These are phyloP conservation scores for Polytrichum formosum DNA, from an alignment of 225 moss, liverwort and hornwort genomes.

Conservation along the genomic window DNA sequence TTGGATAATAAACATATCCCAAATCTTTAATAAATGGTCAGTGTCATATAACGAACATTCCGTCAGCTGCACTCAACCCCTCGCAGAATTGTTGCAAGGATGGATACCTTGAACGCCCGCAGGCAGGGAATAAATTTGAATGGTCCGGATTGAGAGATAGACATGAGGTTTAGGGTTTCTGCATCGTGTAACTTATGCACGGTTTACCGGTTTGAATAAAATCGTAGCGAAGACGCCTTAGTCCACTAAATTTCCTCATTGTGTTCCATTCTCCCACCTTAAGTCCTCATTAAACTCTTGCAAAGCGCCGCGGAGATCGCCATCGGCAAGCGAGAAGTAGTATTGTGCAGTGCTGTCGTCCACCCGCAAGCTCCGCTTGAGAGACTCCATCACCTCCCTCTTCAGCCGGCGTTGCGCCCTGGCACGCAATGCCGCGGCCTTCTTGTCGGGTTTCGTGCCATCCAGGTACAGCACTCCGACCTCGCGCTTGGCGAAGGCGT, in stretches of 20 bases:
- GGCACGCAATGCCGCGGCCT: constrained; percentile 35
- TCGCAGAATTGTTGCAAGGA: too few relatives aligned
- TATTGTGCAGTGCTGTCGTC: constrained; percentile 60
- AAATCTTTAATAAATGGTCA: too few relatives aligned
- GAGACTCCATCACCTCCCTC: constrained; percentile 47
- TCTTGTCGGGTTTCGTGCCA: constrained; percentile 33
- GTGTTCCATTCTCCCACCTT: constrained; percentile 43
- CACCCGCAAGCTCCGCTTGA: constrained; percentile 58
- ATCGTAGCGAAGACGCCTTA: too few relatives aligned
- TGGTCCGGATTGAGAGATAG: too few relatives aligned
- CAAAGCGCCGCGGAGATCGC: constrained; percentile 56
- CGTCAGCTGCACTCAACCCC: too few relatives aligned
- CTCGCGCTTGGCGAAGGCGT: constrained; percentile 58
- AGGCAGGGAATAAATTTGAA: too few relatives aligned
- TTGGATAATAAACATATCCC: too few relatives aligned
- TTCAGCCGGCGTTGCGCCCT: constrained; percentile 43
- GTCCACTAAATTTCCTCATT: constrained; percentile 4
- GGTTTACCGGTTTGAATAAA: too few relatives aligned
- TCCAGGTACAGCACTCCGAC: constrained; percentile 57
- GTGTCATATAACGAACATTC: too few relatives aligned
- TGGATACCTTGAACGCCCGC: too few relatives aligned
- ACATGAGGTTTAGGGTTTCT: too few relatives aligned
- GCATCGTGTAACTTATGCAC: too few relatives aligned
- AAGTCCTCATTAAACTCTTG: constrained; percentile 52
- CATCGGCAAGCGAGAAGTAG: constrained; percentile 48